Evolutionary conservation across 768 basidiomycete species (phyloP).

Genomic region (Rubroboletus pulcherrimus): DNA sequence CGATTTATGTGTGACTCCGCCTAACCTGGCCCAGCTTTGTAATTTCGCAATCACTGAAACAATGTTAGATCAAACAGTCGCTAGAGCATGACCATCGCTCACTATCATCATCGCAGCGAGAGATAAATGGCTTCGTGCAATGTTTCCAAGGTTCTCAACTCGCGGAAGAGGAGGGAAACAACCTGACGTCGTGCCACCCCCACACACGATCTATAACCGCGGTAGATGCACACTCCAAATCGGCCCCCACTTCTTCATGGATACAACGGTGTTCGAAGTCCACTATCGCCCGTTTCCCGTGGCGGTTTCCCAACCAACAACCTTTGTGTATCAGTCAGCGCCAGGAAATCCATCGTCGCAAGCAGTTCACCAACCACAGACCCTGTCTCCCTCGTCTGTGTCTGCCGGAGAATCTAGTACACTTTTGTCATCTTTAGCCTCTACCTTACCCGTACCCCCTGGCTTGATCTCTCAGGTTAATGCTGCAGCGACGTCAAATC

Average conservation of each 20-base stretch:
- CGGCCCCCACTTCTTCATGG: constrained; percentile 69
- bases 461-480: constrained; percentile 62
- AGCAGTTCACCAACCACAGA: constrained; percentile 24
- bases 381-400: constrained; percentile 15
- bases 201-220: constrained; percentile 61
- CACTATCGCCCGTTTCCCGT: constrained; percentile 50
- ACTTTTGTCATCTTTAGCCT: constrained; percentile 43
- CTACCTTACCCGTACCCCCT: constrained; percentile 50
- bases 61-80: constrained; percentile 44
- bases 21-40: constrained; percentile 44
- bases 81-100: constrained; percentile 13
- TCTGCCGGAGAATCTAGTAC: constrained; percentile 34
- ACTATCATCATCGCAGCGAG: constrained; percentile 46
- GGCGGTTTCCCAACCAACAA: constrained; percentile 19
- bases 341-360: constrained; percentile 28
- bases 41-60: constrained; percentile 62
- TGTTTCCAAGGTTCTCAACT: constrained; percentile 70
- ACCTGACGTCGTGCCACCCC: constrained; percentile 51
- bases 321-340: constrained; percentile 27
- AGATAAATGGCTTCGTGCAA: constrained; percentile 61
- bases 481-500: constrained; percentile 60
- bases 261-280: constrained; percentile 70
- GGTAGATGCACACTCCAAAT: constrained; percentile 70
- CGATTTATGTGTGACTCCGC: background rate
- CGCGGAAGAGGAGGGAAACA: constrained; percentile 58